phyloP scores from a whole-genome alignment of 768 basidiomycete species.

The Strobilomyces confusus region DNA sequence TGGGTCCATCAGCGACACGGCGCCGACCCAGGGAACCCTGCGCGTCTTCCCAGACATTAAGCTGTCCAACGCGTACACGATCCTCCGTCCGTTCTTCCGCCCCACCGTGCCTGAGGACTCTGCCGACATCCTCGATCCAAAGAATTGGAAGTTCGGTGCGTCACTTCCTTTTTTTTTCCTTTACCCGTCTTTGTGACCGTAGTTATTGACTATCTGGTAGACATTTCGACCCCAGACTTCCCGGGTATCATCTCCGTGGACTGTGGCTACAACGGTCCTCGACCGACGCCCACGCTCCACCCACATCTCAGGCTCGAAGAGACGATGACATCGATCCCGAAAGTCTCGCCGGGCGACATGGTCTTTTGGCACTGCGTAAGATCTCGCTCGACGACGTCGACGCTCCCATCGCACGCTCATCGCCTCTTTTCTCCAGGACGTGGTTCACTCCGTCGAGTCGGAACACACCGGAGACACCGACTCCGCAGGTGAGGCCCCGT shows the following conservation, averaged over 20 bases:
- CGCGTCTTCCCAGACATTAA: constrained; percentile 64
- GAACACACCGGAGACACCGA: constrained; percentile 52
- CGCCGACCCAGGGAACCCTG: constrained; percentile 64
- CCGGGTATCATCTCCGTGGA: constrained; percentile 40
- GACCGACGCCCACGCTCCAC: constrained; percentile 52
- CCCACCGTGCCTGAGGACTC: constrained; percentile 40
- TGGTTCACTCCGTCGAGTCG: constrained; percentile 44
- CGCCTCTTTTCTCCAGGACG: constrained; percentile 32
- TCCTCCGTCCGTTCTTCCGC: constrained; percentile 75
- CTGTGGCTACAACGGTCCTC: constrained; percentile 36
- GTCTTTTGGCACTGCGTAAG: constrained; percentile 73
- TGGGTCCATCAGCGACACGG: constrained; percentile 69
- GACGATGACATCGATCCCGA: constrained; percentile 69
- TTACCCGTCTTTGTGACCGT: constrained; percentile 16
- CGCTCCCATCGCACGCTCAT: background rate
- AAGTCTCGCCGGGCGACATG: constrained; percentile 71
- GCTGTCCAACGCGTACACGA: constrained; percentile 66
- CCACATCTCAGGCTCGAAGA: constrained; percentile 62
- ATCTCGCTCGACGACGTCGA: background rate
- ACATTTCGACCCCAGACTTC: constrained; percentile 46
- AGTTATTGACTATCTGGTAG: constrained; percentile 26
- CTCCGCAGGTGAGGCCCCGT: constrained; percentile 44
- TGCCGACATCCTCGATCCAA: constrained; percentile 41
- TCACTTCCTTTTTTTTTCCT: constrained; percentile 10
- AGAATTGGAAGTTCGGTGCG: constrained; percentile 51